phyloP scores from a whole-genome alignment of 345 rosid genomes.

The Murraya paniculata region DNA sequence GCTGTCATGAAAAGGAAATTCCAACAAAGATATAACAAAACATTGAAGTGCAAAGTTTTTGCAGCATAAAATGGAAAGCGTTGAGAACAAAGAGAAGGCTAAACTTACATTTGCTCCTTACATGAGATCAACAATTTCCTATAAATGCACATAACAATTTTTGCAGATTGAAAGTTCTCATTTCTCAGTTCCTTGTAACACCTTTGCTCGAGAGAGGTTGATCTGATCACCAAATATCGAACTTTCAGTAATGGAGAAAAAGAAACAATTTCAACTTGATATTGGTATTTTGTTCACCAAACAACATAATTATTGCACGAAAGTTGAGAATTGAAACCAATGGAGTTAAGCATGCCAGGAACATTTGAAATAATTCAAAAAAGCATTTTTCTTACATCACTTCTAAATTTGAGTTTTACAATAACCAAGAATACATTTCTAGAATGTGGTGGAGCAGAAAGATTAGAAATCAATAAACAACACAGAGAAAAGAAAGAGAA shows the following conservation, averaged over 20 bases:
- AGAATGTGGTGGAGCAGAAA: background rate
- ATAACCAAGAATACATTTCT: background rate
- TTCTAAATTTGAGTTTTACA: background rate
- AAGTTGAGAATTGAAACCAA: conserved; percentile 1
- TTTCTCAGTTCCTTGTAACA: conserved; percentile 96
- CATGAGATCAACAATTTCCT: conserved; percentile 76
- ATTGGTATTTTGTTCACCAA: background rate
- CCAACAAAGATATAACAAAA: background rate
- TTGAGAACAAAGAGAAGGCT: background rate
- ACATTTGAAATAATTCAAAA: background rate
- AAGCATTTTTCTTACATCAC: background rate
- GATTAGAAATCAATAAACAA: background rate
- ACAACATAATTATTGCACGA: background rate
- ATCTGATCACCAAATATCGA: conserved; percentile 55
- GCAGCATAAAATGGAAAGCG: background rate
- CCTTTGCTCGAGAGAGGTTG: conserved; percentile 79
- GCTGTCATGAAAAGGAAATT: background rate
- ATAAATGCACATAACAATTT: conserved; percentile 85
- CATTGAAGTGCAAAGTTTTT: background rate
- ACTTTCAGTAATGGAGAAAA: conserved; percentile 22
- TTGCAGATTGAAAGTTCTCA: conserved; percentile 75
- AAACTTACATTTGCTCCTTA: conserved; percentile 93
- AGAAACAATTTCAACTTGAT: conserved; percentile 14
- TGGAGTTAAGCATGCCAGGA: background rate
- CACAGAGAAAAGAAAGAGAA: background rate